Evolutionary conservation across 352 stramenopile species (phyloP).

Genomic region (Phytopythium chamaehyphon): DNA sequence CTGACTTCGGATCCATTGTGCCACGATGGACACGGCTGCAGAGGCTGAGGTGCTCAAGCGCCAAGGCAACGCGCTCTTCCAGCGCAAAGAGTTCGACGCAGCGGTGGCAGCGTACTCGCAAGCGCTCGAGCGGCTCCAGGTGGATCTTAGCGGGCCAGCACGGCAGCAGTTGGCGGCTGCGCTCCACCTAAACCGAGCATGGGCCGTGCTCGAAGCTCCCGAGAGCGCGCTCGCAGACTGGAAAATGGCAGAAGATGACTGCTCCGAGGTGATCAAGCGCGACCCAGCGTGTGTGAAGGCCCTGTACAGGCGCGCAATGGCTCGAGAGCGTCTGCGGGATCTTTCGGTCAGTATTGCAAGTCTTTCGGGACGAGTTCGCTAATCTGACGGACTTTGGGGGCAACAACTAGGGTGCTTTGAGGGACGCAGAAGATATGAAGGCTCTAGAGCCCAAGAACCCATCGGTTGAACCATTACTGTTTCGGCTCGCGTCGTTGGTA

Average conservation of each 20-base stretch:
- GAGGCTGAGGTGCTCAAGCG: slow-evolving; percentile 44
- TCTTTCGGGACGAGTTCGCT: background rate
- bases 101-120: slow-evolving; percentile 45
- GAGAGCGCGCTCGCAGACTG: slow-evolving; percentile 16
- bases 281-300: slow-evolving; percentile 87
- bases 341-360: slow-evolving; percentile 23
- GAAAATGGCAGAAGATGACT: slow-evolving; percentile 60
- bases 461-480: slow-evolving; percentile 13
- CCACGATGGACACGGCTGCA: slow-evolving; percentile 17
- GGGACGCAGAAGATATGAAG: slow-evolving; percentile 23
- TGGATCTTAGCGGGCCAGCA: background rate
- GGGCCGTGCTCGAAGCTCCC: slow-evolving; percentile 40
- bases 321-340: slow-evolving; percentile 65
- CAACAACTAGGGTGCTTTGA: slow-evolving; percentile 22
- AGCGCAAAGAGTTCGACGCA: slow-evolving; percentile 33
- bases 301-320: slow-evolving; percentile 82
- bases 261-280: slow-evolving; percentile 51
- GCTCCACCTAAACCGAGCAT: slow-evolving; percentile 63
- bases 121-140: slow-evolving; percentile 14
- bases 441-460: slow-evolving; percentile 41
- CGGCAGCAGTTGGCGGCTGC: slow-evolving; percentile 32
- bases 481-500: slow-evolving; percentile 12
- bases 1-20: background rate
- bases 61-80: slow-evolving; percentile 58
- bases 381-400: background rate